phyloP scores from a whole-genome alignment of 2,329 filamentous ascomycete genomes.

The Paecilomyces fulvus region DNA sequence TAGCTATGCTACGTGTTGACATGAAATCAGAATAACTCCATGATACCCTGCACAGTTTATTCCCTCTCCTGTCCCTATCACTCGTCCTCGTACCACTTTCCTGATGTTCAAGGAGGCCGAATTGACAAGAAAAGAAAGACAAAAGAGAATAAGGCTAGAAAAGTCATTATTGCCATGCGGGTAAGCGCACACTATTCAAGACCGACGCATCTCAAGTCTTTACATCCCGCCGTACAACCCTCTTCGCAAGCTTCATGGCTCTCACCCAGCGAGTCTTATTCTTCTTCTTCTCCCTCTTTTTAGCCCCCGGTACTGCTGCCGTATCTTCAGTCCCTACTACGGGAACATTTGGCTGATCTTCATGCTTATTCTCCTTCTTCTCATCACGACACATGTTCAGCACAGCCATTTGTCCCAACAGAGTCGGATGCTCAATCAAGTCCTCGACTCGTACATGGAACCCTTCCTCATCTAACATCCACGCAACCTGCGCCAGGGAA shows the following conservation, averaged over 20 bases:
- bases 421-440: constrained; percentile 32
- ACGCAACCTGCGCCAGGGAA: constrained; percentile 32
- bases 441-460: constrained; percentile 32
- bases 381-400: constrained; percentile 17
- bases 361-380: constrained; percentile 11
- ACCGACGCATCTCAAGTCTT: neutral
- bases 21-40: too few species aligned
- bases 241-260: constrained; percentile 20
- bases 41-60: too few species aligned
- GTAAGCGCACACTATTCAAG: neutral
- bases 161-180: neutral
- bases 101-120: too few species aligned
- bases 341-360: constrained; percentile 8
- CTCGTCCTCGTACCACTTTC: too few species aligned
- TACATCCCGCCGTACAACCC: constrained; percentile 5
- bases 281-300: neutral
- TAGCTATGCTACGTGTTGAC: too few species aligned
- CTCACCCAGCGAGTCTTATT: constrained; percentile 11
- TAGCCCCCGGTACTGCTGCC: neutral
- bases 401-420: constrained; percentile 34
- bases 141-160: neutral
- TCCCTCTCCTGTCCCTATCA: too few species aligned
- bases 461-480: constrained; percentile 33
- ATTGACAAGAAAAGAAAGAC: neutral
- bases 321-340: constrained; percentile 14